Evolutionary conservation across 164 flowering plant species (phyloP), one percentile per base, ranked within the genome.

Genomic region (Vitis rotundifolia): DNA sequence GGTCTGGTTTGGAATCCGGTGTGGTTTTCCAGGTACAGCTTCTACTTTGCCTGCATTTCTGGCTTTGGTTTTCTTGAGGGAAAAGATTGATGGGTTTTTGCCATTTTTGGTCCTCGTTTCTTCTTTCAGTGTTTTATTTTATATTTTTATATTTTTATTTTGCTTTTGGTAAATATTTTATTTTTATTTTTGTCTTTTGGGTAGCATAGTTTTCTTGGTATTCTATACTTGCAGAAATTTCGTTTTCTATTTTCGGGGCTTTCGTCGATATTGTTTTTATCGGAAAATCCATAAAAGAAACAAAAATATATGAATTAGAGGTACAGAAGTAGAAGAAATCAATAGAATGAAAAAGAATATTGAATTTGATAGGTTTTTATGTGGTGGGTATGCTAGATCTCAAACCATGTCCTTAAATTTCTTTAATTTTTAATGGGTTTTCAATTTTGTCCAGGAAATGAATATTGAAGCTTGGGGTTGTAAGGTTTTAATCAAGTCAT

Each of bases 391-490:
- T 64, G 55, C 68, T 69, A 67, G 77, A 73, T 78, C 74, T 67
- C 37, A 63, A 61, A 50, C 19, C 64, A 18, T 68, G 60, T 47
- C 49, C 1, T 3, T 55, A 44, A 61, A 50, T 52, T 64, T 28
- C 9, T 15, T 61, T 9, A 11, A 48, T 50, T 67, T 53, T 69
- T 31, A 1, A 11, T 64, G 54, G 69, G 68, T 11, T 57, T 44
- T 59, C 22, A 26, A 58, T 61, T 53, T 72, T 61, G 14, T 31
- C 49, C 77, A 74, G 77, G 73, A 64, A 67, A 70, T 58, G 75
- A 49, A 18, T 18, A 59, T 48, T 29, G 68, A 49, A 68, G 75
- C 16, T 58, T 26, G 67, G 51, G 22, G 48, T 58, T 9, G 18
- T 26, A 14, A 19, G 28, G 51, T 19, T 49, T 54, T 51, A 57